Evolutionary conservation across 2,329 filamentous ascomycete species (phyloP).

Genomic region (Fusarium burgessii): DNA sequence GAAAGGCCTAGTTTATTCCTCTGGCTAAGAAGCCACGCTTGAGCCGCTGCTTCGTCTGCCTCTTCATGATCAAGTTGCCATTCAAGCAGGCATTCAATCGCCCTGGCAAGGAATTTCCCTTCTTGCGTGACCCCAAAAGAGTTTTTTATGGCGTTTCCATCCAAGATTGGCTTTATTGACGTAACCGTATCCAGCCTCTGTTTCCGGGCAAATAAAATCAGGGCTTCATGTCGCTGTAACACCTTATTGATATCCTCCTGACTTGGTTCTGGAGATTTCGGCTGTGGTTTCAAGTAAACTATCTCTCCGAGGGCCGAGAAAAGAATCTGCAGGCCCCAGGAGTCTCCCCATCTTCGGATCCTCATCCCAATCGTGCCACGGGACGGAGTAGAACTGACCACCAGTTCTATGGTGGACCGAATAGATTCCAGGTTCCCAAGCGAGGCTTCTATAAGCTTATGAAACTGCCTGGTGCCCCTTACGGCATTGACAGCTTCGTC

Average conservation of each 20-base stretch:
- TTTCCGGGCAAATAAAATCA: background rate
- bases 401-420: background rate
- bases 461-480: background rate
- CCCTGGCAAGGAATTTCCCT: background rate
- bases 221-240: background rate
- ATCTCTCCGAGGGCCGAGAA: background rate
- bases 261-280: background rate
- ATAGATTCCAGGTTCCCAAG: background rate
- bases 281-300: background rate
- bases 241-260: background rate
- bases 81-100: background rate
- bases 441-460: background rate
- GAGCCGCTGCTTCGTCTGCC: background rate
- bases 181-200: background rate
- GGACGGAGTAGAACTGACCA: background rate
- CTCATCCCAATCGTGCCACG: background rate
- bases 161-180: background rate
- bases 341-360: background rate
- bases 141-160: background rate
- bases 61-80: background rate
- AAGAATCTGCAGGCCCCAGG: background rate
- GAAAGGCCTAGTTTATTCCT: background rate
- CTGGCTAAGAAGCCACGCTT: background rate
- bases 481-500: background rate
- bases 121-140: background rate